These are phyloP conservation scores for Penicillium sumatraense DNA, from an alignment of 2,329 filamentous ascomycete species.

Conservation along the genomic window DNA sequence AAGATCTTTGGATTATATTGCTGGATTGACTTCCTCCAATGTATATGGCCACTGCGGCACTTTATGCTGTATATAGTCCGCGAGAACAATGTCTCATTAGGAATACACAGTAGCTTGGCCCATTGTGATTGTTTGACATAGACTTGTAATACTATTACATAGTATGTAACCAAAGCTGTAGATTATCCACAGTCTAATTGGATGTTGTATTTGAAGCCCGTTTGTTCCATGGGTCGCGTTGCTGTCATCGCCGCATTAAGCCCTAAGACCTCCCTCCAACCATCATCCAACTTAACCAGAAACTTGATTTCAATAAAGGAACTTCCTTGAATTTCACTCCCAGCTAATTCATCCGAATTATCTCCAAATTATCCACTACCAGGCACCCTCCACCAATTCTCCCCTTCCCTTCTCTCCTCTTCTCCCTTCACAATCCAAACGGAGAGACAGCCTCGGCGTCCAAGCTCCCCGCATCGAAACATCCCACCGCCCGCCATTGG, in stretches of 20 bases:
- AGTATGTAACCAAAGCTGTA: not conserved
- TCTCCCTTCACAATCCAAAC: not conserved
- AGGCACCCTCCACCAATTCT: not conserved
- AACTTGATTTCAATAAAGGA: not conserved
- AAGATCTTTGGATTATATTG: constrained; percentile 9
- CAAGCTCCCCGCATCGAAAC: constrained; percentile 30
- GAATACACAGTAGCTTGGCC: constrained; percentile 25
- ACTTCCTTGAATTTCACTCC: no score
- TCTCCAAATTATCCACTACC: no score
- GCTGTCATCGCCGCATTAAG: not conserved
- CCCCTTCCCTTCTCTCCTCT: not conserved
- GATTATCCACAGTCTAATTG: not conserved
- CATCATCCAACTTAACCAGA: not conserved
- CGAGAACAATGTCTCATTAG: constrained; percentile 27
- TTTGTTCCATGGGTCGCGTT: not conserved
- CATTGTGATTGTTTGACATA: no score
- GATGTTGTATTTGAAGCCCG: not conserved
- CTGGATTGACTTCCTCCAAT: constrained; percentile 32
- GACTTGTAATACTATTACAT: not conserved
- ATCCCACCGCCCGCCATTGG: constrained; percentile 20
- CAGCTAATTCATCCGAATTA: no score
- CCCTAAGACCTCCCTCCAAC: not conserved
- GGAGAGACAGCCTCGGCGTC: constrained; percentile 10
- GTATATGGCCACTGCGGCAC: constrained; percentile 36
- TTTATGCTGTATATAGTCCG: constrained; percentile 36